Base-by-base conservation (phyloP, 306 rosid species). In the Albizia julibrissin region DNA sequence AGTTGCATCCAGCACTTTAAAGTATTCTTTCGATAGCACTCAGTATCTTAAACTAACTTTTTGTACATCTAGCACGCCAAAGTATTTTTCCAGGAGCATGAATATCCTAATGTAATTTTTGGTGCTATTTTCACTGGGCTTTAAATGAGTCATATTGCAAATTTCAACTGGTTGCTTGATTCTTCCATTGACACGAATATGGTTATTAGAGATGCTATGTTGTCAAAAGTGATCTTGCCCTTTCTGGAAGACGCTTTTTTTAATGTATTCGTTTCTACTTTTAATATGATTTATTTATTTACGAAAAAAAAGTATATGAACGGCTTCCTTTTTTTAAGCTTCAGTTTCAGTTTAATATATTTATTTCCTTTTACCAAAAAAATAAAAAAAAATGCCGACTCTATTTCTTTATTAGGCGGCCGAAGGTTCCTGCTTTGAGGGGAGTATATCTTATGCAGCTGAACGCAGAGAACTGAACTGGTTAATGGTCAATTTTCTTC, bases 371-470 rank as follows among this genome's bases (percentile, higher is more conserved):
- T 18, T n/a, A 3, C 64, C 64, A n/a, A 6, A 21, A 22, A 56
- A 2, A 46, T 46, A n/a, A 46, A 56, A 22, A 19, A 18, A 5
- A 54, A 82, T 73, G 0, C 47, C 47, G 52, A 69, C 21, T 8
- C 26, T 44, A 34, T 44, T 15, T 22, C 16, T 18, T 47, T 19
- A 13, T 79, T 76, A 46, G 82, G 78, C 64, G 80, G 76, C 65
- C 79, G 59, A 79, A 86, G 87, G 85, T 46, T 82, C 69, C 47
- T 27, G 24, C 80, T 24, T 74, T 43, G 83, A 37, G 40, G 67
- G 75, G 83, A 74, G 83, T 79, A 54, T 49, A 39, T 83, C 62
- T 50, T 34, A 10, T 42, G 83, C 81, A 58, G 47, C 76, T 50
- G 72, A 66, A 69, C 50, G 39, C 81, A 80, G 74, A 78, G 74